Evolutionary conservation across 148 eudicot genomes (phyloP).

Genomic region (Dysphania ambrosioides): DNA sequence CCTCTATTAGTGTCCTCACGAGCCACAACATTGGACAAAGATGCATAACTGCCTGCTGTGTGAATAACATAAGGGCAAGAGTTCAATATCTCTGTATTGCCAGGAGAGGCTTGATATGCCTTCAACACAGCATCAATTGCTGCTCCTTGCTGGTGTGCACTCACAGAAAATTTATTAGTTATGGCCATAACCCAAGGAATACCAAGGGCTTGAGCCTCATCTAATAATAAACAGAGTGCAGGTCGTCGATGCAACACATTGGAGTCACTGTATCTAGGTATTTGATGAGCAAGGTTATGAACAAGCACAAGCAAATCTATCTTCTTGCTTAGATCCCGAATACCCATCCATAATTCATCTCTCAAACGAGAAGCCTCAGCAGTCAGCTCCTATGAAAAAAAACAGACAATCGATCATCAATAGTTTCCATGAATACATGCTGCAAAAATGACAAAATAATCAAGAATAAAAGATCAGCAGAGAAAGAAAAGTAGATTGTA

Average conservation of each 20-base stretch:
- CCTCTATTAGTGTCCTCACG: slow-evolving; percentile 39
- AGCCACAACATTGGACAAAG: slow-evolving; percentile 42
- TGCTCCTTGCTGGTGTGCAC: slow-evolving; percentile 86
- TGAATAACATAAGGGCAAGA: slow-evolving; percentile 86
- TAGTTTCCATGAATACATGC: not conserved
- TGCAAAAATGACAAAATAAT: not conserved
- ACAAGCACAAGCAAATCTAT: slow-evolving; percentile 87
- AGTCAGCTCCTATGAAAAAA: slow-evolving; percentile 64
- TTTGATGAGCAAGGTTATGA: slow-evolving; percentile 86
- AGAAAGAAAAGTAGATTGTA: not conserved
- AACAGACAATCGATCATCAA: not conserved
- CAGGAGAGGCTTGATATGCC: slow-evolving; percentile 87
- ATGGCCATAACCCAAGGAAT: slow-evolving; percentile 96
- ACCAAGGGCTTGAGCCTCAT: slow-evolving; percentile 95
- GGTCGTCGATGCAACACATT: slow-evolving; percentile 49
- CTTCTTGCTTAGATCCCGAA: slow-evolving; percentile 80
- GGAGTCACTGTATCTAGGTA: slow-evolving; percentile 62
- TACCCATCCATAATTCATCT: slow-evolving; percentile 91
- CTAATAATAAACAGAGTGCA: slow-evolving; percentile 67
- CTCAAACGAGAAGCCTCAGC: slow-evolving; percentile 75
- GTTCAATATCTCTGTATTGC: slow-evolving; percentile 66
- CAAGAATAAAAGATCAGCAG: not conserved
- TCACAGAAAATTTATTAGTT: slow-evolving; percentile 87
- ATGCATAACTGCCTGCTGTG: slow-evolving; percentile 49
- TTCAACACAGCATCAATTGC: slow-evolving; percentile 64